Evolutionary conservation across 176 grass and related monocot species (phyloP).

Genomic region (Oryza glaberrima): DNA sequence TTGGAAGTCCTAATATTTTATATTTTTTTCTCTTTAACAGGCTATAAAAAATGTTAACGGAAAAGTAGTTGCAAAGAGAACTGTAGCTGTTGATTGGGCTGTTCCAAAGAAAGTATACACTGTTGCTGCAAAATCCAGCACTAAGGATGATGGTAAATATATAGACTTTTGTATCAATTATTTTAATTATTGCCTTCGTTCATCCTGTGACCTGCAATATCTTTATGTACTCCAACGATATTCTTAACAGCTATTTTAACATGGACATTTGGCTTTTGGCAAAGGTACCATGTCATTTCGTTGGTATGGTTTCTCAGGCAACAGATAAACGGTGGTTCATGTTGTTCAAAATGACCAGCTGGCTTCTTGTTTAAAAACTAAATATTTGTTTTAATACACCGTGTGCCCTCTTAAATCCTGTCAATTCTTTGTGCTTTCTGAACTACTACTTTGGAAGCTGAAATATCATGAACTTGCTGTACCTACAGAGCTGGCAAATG

Average conservation of each 20-base stretch:
- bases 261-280: background rate
- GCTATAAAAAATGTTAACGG: slow-evolving; percentile 92
- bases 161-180: slow-evolving; percentile 17
- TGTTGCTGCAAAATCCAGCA: slow-evolving; percentile 59
- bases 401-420: background rate
- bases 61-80: slow-evolving; percentile 71
- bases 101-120: slow-evolving; percentile 87
- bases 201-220: slow-evolving; percentile 14
- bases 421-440: slow-evolving; percentile 17
- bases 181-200: background rate
- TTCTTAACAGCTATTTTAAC: background rate
- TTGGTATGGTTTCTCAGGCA: slow-evolving; percentile 26
- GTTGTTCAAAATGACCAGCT: slow-evolving; percentile 13
- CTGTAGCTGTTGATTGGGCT: slow-evolving; percentile 97
- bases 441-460: slow-evolving; percentile 8
- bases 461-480: slow-evolving; percentile 24
- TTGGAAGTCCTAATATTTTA: slow-evolving; percentile 33
- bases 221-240: slow-evolving; percentile 17
- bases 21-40: slow-evolving; percentile 52
- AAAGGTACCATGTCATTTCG: background rate
- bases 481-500: slow-evolving; percentile 53
- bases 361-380: background rate
- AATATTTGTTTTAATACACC: slow-evolving; percentile 2
- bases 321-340: background rate
- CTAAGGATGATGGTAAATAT: slow-evolving; percentile 63